A percentile compares a stretch with the other conserved stretches of the same genome.
Conservation (phyloP, 305 asterid species). For the Fraxinus platypoda region DNA sequence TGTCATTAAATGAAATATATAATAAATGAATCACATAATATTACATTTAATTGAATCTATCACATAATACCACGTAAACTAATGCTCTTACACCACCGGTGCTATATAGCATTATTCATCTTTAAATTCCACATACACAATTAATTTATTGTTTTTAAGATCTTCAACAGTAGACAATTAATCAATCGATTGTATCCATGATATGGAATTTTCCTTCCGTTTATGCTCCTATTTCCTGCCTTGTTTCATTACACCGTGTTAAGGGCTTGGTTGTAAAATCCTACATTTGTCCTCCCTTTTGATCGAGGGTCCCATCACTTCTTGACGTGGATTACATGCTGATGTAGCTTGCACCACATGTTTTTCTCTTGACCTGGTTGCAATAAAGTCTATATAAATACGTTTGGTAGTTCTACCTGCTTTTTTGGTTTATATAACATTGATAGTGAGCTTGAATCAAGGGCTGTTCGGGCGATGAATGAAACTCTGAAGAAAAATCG, state of each 20-base stretch:
- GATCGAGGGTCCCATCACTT: conserved; percentile 11
- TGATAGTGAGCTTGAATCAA: conserved; percentile 34
- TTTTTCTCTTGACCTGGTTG: conserved; percentile 14
- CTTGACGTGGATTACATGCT: conserved; percentile 18
- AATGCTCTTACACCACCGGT: not conserved
- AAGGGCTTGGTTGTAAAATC: not conserved
- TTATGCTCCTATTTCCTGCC: not conserved
- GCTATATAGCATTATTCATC: not conserved
- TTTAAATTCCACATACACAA: not conserved
- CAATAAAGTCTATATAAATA: conserved; percentile 9
- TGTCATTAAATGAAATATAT: not conserved
- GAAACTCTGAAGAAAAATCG: conserved; percentile 62
- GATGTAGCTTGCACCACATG: conserved; percentile 1
- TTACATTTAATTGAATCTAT: not conserved
- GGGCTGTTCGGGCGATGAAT: conserved; percentile 89
- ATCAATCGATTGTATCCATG: not conserved
- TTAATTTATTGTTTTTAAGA: not conserved
- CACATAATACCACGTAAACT: not conserved
- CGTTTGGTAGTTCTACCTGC: conserved; percentile 19
- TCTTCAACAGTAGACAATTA: not conserved
- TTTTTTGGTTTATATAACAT: conserved; percentile 15
- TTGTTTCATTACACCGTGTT: conserved; percentile 6
- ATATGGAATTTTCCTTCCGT: not conserved
- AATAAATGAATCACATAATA: not conserved
- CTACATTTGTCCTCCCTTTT: not conserved